Conservation (phyloP, 2,329 filamentous ascomycete genomes). For the Balansia obtecta region DNA sequence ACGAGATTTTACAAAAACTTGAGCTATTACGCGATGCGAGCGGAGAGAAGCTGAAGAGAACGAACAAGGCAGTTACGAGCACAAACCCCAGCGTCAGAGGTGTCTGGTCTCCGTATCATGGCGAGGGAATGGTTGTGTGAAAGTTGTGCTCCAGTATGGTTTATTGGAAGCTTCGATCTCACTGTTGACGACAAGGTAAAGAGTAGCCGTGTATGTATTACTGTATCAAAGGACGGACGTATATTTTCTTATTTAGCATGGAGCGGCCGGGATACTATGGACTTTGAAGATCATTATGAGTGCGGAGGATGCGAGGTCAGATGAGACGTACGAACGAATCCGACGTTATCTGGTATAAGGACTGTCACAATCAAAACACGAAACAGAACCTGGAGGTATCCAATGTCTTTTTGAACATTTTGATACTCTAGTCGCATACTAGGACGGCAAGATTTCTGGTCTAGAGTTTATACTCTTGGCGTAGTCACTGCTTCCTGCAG, state of each 20-base stretch:
- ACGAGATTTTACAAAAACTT: constrained; percentile 71
- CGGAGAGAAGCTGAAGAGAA: constrained; percentile 57
- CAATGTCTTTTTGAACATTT: background rate
- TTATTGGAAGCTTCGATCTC: background rate
- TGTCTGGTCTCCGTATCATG: constrained; percentile 60
- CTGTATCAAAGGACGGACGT: constrained; percentile 14
- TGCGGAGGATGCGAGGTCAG: background rate
- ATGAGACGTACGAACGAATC: background rate
- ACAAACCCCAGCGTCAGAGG: constrained; percentile 55
- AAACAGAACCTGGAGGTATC: background rate
- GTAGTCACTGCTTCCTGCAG: constrained; percentile 33
- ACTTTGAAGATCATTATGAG: background rate
- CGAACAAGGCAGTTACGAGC: constrained; percentile 52
- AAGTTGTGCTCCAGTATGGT: background rate
- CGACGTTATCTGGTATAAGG: background rate
- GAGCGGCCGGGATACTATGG: constrained; percentile 15
- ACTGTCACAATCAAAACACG: background rate
- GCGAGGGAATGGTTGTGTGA: constrained; percentile 42
- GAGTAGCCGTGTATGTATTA: constrained; percentile 14
- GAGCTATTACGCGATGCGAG: constrained; percentile 60
- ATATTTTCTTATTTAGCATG: constrained; percentile 12
- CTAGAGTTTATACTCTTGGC: background rate
- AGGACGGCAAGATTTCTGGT: background rate
- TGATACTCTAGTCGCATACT: background rate
- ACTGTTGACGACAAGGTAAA: constrained; percentile 1